Base-by-base conservation (phyloP, 1,284 basidiomycete genomes). In the Tilletia horrida region DNA sequence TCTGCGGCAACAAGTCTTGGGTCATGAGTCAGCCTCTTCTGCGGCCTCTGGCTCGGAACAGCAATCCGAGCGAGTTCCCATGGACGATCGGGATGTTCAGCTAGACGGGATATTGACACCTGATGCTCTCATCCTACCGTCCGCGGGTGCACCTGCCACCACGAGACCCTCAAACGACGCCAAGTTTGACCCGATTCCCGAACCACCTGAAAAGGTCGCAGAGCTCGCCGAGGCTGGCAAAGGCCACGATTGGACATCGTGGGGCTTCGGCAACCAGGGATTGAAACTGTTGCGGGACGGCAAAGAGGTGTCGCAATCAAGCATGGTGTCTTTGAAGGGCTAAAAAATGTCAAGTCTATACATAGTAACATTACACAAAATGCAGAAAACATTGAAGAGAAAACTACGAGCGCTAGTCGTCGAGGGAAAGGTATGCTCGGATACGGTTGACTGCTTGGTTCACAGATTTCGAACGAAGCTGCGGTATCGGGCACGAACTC, bases 81-180 rank as follows among this genome's bases (percentile, higher is more conserved):
- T 75, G 13, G 79, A 80, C 45, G 77, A 82, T 63, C 74, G 71
- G 47, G 82, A 83, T 66, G 72, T 74, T 9, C 62, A 76, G 25
- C 73, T 80, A 9, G 80, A 82, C 47, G 71, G 70, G 7, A 74
- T 83, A 61, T 63, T 83, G 18, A 73, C 76, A n/a, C 76, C 81
- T 14, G 69, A 74, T 21, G 29, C 67, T 3, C 64, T 66, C 9
- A 75, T 75, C 40, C 29, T 59, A 27, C 55, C 55, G n/a, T 29
- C 55, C 29, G 27, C 16, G 16, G 13, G 27, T 25, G 27, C 14
- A 18, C 27, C 27, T 40, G 35, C 35, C 11, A 4, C 11, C 4
- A 11, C 11, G 14, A 18, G 31, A 29, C 29, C 55, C 14, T 18
- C 29, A 27, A 59, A 59, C 35, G 55, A 59, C 35, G 55, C 55